A percentile compares a stretch with the other conserved stretches of the same genome.
phyloP scores from a whole-genome alignment of 257 asterid species.

The Jacaranda copaia region DNA sequence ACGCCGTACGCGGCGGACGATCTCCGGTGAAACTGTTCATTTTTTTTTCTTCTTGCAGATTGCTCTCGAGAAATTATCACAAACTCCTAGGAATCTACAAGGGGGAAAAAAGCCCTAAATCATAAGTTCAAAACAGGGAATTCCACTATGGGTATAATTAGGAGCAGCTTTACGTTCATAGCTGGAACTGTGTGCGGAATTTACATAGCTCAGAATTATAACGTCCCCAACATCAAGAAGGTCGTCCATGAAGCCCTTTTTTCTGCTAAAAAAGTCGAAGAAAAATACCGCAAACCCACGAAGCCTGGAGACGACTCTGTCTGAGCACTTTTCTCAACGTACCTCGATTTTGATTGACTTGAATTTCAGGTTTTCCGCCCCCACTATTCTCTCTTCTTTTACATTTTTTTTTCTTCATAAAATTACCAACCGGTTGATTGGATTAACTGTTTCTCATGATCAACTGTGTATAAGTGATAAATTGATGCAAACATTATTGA shows the following conservation, averaged over 20 bases:
- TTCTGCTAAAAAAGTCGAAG: constrained; percentile 60
- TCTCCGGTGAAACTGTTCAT: not conserved
- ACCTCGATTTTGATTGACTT: not conserved
- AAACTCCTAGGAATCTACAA: not conserved
- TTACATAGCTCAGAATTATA: constrained; percentile 68
- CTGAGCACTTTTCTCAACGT: constrained; percentile 11
- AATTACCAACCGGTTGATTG: not conserved
- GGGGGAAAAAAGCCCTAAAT: not conserved
- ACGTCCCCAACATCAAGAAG: constrained; percentile 58
- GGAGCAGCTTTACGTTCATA: constrained; percentile 47
- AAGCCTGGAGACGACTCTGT: constrained; percentile 54
- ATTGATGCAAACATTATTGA: not conserved
- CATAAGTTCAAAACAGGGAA: not conserved
- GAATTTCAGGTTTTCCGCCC: constrained; percentile 29
- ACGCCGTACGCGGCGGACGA: constrained; percentile 14
- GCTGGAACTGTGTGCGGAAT: constrained; percentile 58
- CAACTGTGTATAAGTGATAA: not conserved
- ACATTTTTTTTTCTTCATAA: not conserved
- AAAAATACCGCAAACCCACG: constrained; percentile 65
- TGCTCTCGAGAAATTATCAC: not conserved
- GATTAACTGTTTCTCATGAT: not conserved
- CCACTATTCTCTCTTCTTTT: not conserved
- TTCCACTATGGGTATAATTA: constrained; percentile 49
- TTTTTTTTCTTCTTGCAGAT: not conserved
- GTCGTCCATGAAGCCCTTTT: constrained; percentile 46